Conservation (phyloP, 1,139 yeast species). For the Protomyces lactucae-debilis region DNA sequence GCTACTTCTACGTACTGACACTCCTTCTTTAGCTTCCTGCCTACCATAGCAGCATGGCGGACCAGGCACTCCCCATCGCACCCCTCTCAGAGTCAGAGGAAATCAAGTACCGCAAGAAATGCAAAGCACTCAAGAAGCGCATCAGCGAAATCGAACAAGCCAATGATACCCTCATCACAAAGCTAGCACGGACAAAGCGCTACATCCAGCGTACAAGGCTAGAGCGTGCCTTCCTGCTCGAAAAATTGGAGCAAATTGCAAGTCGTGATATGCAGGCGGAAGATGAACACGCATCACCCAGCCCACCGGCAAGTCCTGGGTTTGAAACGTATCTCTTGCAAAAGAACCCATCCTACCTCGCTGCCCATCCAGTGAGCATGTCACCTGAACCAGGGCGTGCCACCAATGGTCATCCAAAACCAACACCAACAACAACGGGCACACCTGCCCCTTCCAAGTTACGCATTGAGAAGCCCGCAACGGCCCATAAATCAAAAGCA, state of each 20-base stretch:
- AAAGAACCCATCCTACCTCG: background rate
- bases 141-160: slow-evolving; percentile 70
- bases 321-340: slow-evolving; percentile 20
- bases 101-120: slow-evolving; percentile 51
- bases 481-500: slow-evolving; percentile 66
- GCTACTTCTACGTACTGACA: no score
- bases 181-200: slow-evolving; percentile 71
- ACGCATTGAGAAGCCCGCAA: slow-evolving; percentile 37
- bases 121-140: slow-evolving; percentile 66
- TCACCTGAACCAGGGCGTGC: background rate
- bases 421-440: background rate
- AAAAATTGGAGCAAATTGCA: slow-evolving; percentile 58
- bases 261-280: slow-evolving; percentile 11
- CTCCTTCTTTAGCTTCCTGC: no score
- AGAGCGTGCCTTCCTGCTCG: slow-evolving; percentile 75
- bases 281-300: slow-evolving; percentile 15
- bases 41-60: no score
- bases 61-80: background rate
- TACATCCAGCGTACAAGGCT: slow-evolving; percentile 73
- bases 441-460: background rate
- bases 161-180: slow-evolving; percentile 72
- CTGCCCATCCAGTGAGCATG: background rate
- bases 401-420: background rate
- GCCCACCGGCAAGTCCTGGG: slow-evolving; percentile 22
- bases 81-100: slow-evolving; percentile 33